Percentiles rank a stretch among this genome's conserved stretches.
phyloP scores from a whole-genome alignment of 345 rosid species.

The Trapa incisa region DNA sequence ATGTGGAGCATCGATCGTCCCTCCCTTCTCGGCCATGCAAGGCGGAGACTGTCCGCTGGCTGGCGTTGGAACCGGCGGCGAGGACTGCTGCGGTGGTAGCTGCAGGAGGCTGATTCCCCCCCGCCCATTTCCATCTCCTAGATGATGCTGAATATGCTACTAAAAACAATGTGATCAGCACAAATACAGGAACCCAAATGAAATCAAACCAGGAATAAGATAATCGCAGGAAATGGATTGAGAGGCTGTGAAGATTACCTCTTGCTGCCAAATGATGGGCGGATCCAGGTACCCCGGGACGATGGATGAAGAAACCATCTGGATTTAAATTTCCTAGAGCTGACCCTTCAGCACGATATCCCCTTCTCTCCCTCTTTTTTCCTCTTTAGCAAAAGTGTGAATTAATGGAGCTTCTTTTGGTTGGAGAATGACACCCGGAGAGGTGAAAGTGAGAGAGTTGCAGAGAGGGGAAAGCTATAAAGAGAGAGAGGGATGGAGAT shows the following conservation, averaged over 20 bases:
- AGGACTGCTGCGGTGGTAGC: conserved; percentile 14
- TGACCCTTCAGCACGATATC: neutral
- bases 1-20: conserved; percentile 37
- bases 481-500: conserved; percentile 3
- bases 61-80: conserved; percentile 2
- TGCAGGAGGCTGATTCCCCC: conserved; percentile 6
- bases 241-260: conserved; percentile 20
- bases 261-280: conserved; percentile 40
- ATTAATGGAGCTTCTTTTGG: conserved; percentile 6
- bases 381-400: conserved; percentile 8
- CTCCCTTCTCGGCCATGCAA: conserved; percentile 39
- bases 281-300: conserved; percentile 50
- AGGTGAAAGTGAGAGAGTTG: neutral
- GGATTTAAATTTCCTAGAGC: neutral
- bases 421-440: conserved; percentile 8
- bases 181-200: conserved; percentile 3
- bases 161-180: conserved; percentile 6
- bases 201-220: conserved; percentile 2
- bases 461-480: neutral
- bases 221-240: neutral
- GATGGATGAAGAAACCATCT: conserved; percentile 47
- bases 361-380: neutral
- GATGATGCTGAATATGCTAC: conserved; percentile 28
- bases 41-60: conserved; percentile 30
- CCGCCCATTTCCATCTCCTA: conserved; percentile 12